Base-by-base conservation (phyloP, 768 basidiomycete species). In the Auricularia sp. region DNA sequence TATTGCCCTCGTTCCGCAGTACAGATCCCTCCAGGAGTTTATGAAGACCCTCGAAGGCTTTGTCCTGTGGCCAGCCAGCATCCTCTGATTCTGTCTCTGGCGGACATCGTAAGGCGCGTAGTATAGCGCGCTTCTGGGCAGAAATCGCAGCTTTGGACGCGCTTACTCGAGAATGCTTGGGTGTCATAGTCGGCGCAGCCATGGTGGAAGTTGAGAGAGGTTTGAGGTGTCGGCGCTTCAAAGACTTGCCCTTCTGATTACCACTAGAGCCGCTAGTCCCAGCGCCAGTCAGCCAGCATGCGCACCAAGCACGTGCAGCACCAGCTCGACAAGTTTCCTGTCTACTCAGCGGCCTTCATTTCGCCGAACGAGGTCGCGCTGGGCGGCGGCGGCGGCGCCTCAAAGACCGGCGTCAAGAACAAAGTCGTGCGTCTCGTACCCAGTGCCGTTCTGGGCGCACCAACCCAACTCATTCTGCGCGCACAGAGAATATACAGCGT, bases 361-460 rank as follows among this genome's bases (percentile, higher is more conserved):
- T 81, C 87, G 0, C 80, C 87, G n/a, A 78, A 83, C 29, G 79
- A 83, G 33, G 77, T 98, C 21, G 79, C 95, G 2, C 79, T 96
- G 5, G 96, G 93, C 1, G 81, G 81, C 12, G 97, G 95, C 3
- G 97, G 97, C 21, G 90, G 90, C 1, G 83, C 90, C 12, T 85
- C 89, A 10, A 84, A 84, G 67, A 93, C 83, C 62, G 97, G 97
- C 3, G 89, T 99, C 66, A 91, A 93, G 79, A 99, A 99, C 77
- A 92, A 93, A 74, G 76, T 99, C 68, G 96, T 92, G 68, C 71
- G 89, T 78, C 16, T 34, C 18, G 43, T 66, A 36, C 29, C 29
- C 36, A 21, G 34, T 43, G 11, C n/a, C 43, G 56, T 11, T 64
- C 43, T 56, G 53, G 36, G 8, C 63, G 12, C 42, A 23, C 47